Base-by-base conservation (phyloP, 2,329 filamentous ascomycete genomes). In the Fusarium sororula region DNA sequence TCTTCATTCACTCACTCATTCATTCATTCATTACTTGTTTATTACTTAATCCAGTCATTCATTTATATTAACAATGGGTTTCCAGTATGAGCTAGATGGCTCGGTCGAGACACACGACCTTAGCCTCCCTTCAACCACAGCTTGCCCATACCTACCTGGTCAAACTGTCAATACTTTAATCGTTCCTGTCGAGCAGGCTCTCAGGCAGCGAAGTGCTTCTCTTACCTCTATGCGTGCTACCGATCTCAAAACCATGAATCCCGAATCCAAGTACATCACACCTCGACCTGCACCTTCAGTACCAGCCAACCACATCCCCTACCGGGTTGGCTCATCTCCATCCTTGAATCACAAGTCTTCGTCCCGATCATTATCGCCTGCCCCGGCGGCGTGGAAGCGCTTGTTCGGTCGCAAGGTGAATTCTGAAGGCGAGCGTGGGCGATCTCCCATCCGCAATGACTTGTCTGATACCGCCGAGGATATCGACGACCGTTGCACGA, bases 71-170 rank as follows among this genome's bases (percentile, higher is more conserved):
- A 79, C 70, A 62, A 79, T 73, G 72, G 64, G 59, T 53, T 72
- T 50, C 60, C 81, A 97, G 93, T 98, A 98, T 83, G 91, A 95
- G 80, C 82, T 98, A 47, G 91, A 98, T 82, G 91, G 92, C 75
- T 90, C 92, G 54, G 86, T 90, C 39, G 95, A 98, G 82, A 90
- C 89, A 58, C 90, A 94, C 81, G 94, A 98, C 80, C 86, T 91
- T 35, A 84, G 89, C 5, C 87, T 93, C 76, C 92, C 93, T 24
- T 91, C 89, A 17, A 98, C 95, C 4, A 95, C 90, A 6, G 84
- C 89, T 48, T 98, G 96, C 79, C 95, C 96, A 41, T 91, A 96
- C 72, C 88, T 98, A 32, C 96, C 96, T 7, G 96, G 96, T 20
- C 96, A 98, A 82, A 89, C 89, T 5, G 90, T 98, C 80, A 98